These are phyloP conservation scores for Globisporangium radiosum DNA, from an alignment of 352 stramenopile genomes.

Conservation along the genomic window DNA sequence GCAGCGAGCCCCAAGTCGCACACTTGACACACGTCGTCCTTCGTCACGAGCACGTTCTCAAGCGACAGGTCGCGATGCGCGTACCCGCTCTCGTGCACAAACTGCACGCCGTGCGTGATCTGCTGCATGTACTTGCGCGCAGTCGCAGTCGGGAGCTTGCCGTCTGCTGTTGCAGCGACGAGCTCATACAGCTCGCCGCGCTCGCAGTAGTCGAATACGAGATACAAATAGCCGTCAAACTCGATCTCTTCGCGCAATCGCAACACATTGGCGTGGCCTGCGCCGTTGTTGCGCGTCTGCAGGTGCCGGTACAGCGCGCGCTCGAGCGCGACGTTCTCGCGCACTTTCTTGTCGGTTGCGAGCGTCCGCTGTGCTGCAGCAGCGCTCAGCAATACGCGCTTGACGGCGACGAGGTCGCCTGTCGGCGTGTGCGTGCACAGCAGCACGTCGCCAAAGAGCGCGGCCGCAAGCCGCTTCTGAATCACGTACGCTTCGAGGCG, in stretches of 20 bases:
- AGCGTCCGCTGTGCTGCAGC: slow-evolving; percentile 51
- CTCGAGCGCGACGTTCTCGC: slow-evolving; percentile 77
- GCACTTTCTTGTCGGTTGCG: slow-evolving; percentile 64
- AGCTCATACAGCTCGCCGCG: slow-evolving; percentile 77
- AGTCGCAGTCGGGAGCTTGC: slow-evolving; percentile 34
- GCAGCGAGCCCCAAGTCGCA: slow-evolving; percentile 77
- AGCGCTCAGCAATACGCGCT: slow-evolving; percentile 68
- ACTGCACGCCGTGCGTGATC: slow-evolving; percentile 65
- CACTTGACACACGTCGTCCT: slow-evolving; percentile 67
- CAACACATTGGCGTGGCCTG: slow-evolving; percentile 61
- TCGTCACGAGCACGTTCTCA: slow-evolving; percentile 78
- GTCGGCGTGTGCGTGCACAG: slow-evolving; percentile 62
- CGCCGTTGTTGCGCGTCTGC: slow-evolving; percentile 41
- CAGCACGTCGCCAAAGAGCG: slow-evolving; percentile 78
- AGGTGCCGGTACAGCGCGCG: slow-evolving; percentile 63
- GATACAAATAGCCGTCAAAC: slow-evolving; percentile 73
- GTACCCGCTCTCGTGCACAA: slow-evolving; percentile 69
- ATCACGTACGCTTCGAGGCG: slow-evolving; percentile 82
- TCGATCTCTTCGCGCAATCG: slow-evolving; percentile 69
- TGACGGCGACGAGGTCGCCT: slow-evolving; percentile 63
- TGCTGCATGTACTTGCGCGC: slow-evolving; percentile 56
- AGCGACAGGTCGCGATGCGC: slow-evolving; percentile 79
- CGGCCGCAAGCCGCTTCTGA: slow-evolving; percentile 58
- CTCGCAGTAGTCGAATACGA: slow-evolving; percentile 70
- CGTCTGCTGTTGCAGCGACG: slow-evolving; percentile 43